Base-by-base conservation (phyloP, 2,329 filamentous ascomycete genomes). In the Teratosphaeria pseudoeucalypti region DNA sequence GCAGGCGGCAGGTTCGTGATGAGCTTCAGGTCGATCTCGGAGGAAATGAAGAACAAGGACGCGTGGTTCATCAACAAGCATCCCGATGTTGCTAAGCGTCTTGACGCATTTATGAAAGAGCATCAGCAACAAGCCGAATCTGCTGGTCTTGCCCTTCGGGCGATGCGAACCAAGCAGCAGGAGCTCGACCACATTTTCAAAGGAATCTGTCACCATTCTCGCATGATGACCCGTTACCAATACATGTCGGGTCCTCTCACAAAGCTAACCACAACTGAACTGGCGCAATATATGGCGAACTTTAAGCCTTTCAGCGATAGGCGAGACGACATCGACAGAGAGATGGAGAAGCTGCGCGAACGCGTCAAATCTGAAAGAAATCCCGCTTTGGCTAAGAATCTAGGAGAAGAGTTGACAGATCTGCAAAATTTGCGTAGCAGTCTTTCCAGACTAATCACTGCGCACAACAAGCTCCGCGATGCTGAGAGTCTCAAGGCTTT, bases 61-160 rank as follows among this genome's bases (percentile, higher is more conserved):
- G 47, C 56, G n/a, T 58, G 56, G 47, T 54, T 58, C 32, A 32
- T 34, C 12, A 27, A 27, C 49, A 58, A 58, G 27, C 32, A 58
- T 54, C 56, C 47, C 6, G 26, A 54, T 11, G 26, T 58, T 58
- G 32, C 29, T 6, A 49, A 52, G 26, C 26, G 29, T 26, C 56
- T 58, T 12, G 27, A 32, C 12, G 10, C 10, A 9, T 54, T 32
- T 16, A n/a, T 54, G 32, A 14, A n/a, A n/a, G 52, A 54, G 52
- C 52, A 54, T 32, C 52, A 23, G 14, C 52, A 54, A 29, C 43
- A 7, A 19, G 43, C 16, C 43, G 43, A 49, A 49, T 49, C 43
- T 49, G 16, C 43, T 11, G 43, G 43, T 9, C 43, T 49, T 23
- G 10, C 43, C 16, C 43, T 49, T 19, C 43, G 16, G 19, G 43